A percentile compares a stretch with the other conserved stretches of the same genome.
phyloP scores from a whole-genome alignment of 768 basidiomycete species.

The Pisolithus tinctorius region DNA sequence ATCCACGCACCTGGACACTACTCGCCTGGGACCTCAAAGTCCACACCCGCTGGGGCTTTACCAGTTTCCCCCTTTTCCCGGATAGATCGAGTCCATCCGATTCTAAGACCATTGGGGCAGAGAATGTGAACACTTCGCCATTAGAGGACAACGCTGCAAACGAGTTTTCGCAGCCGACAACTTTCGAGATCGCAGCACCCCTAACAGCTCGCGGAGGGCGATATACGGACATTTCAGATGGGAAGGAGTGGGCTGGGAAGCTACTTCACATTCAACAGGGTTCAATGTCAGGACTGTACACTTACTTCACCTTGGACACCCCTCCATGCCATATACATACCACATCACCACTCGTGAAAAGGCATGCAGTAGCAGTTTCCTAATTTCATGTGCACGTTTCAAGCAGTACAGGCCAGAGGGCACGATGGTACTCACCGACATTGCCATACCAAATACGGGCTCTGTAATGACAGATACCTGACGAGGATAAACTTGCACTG shows the following conservation, averaged over 20 bases:
- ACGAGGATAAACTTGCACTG: constrained; percentile 70
- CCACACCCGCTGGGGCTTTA: constrained; percentile 90
- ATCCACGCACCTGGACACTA: constrained; percentile 56
- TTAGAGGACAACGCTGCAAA: constrained; percentile 80
- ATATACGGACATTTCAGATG: constrained; percentile 69
- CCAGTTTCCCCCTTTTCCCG: constrained; percentile 30
- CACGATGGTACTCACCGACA: constrained; percentile 49
- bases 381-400: constrained; percentile 20
- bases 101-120: constrained; percentile 33
- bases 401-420: not conserved
- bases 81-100: constrained; percentile 13
- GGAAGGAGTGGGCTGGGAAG: constrained; percentile 74
- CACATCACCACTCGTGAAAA: constrained; percentile 76
- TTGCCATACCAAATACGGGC: constrained; percentile 62
- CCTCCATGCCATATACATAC: constrained; percentile 76
- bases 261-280: constrained; percentile 25
- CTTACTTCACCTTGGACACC: constrained; percentile 67
- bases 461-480: constrained; percentile 73
- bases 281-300: constrained; percentile 3
- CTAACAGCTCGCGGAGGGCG: constrained; percentile 72
- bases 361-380: constrained; percentile 80
- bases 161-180: constrained; percentile 69
- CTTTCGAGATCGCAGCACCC: constrained; percentile 68
- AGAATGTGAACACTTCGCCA: constrained; percentile 90
- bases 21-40: constrained; percentile 81